These are phyloP conservation scores for Colletotrichum cuscutae DNA, from an alignment of 2,329 filamentous ascomycete species.

Conservation along the genomic window DNA sequence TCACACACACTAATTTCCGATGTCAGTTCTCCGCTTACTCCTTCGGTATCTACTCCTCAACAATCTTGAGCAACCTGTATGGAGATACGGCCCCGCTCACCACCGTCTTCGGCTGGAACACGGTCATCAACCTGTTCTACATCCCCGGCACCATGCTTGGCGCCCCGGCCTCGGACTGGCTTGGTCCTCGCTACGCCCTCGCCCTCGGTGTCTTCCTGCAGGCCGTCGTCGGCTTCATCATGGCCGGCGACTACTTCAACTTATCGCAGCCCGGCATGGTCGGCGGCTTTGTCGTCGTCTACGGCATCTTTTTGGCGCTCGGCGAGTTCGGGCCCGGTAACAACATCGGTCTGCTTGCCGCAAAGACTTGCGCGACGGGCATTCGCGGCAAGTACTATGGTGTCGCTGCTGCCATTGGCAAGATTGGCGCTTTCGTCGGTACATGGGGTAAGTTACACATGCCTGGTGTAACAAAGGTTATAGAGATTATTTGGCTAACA, in stretches of 20 bases:
- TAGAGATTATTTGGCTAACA: too few species aligned
- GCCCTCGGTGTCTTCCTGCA: conserved; percentile 77
- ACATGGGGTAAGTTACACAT: conserved; percentile 62
- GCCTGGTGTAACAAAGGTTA: too few species aligned
- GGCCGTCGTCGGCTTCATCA: conserved; percentile 85
- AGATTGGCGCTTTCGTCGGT: conserved; percentile 86
- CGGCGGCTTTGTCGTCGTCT: conserved; percentile 81
- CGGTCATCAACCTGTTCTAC: conserved; percentile 89
- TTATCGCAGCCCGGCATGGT: conserved; percentile 76
- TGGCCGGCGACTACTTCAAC: conserved; percentile 80
- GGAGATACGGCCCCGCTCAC: conserved; percentile 71
- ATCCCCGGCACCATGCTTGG: conserved; percentile 84
- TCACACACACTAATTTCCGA: background rate
- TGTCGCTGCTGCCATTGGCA: conserved; percentile 77
- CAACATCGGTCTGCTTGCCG: conserved; percentile 88
- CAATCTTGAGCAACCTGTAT: conserved; percentile 76
- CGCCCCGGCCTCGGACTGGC: conserved; percentile 79
- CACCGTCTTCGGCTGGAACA: conserved; percentile 88
- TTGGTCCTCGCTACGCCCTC: conserved; percentile 82
- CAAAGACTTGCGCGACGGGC: conserved; percentile 88
- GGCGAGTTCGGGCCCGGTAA: conserved; percentile 89
- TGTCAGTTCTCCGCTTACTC: conserved; percentile 79
- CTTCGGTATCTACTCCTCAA: conserved; percentile 85
- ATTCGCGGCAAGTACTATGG: conserved; percentile 80
- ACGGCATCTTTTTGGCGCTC: conserved; percentile 80